Evolutionary conservation across 2,329 filamentous ascomycete genomes (phyloP).

Genomic region (Periconia sp.): DNA sequence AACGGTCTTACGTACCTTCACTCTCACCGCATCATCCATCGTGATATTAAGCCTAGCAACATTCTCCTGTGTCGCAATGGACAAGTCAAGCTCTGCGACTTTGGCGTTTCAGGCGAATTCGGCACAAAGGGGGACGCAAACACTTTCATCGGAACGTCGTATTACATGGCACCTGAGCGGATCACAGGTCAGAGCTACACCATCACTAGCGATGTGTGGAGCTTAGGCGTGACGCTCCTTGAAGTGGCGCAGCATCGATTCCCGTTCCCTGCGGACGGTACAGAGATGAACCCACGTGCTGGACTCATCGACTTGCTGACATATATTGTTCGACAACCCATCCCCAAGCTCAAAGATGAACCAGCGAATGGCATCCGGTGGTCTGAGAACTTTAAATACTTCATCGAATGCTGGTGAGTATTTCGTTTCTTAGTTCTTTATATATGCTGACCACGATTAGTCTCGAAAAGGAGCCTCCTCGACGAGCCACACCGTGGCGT

Average conservation of each 20-base stretch:
- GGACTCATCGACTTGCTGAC: slow-evolving; percentile 94
- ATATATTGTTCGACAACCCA: slow-evolving; percentile 95
- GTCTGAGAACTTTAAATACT: slow-evolving; percentile 98
- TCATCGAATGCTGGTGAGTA: slow-evolving; percentile 97
- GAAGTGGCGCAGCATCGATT: slow-evolving; percentile 99
- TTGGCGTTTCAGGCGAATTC: slow-evolving; percentile 96
- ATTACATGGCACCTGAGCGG: slow-evolving; percentile 98
- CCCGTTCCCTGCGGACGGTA: slow-evolving; percentile 95
- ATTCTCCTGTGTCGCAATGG: slow-evolving; percentile 87
- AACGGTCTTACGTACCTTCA: slow-evolving; percentile 95
- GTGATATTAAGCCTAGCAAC: slow-evolving; percentile 98
- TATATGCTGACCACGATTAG: slow-evolving; percentile 57
- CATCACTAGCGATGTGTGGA: slow-evolving; percentile 99
- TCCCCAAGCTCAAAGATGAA: slow-evolving; percentile 95
- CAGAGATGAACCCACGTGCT: slow-evolving; percentile 90
- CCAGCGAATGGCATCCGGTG: slow-evolving; percentile 87
- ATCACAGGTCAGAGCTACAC: slow-evolving; percentile 98
- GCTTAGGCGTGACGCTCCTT: slow-evolving; percentile 92
- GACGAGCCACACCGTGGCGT: slow-evolving; percentile 93
- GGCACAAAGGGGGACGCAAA: slow-evolving; percentile 98
- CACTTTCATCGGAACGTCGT: slow-evolving; percentile 97
- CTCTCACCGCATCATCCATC: slow-evolving; percentile 94
- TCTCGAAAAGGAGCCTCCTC: slow-evolving; percentile 87
- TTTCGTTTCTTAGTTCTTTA: neutral
- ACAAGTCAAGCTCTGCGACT: slow-evolving; percentile 97